phyloP scores from a whole-genome alignment of 441 rosid species.

The Syzygium syzygioides region DNA sequence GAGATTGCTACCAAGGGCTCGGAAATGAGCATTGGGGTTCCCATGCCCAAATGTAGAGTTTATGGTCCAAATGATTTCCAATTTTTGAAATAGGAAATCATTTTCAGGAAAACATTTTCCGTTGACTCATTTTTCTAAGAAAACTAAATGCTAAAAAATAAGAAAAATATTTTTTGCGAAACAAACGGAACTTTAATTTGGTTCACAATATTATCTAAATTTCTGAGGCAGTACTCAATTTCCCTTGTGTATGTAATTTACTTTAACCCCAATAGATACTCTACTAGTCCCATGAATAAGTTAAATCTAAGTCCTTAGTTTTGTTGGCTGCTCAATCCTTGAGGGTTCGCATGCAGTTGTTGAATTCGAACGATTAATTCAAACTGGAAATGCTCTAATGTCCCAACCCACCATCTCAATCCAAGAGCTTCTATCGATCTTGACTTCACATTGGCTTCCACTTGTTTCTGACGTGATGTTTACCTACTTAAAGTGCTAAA shows the following conservation, averaged over 20 bases:
- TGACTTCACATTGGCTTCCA: not conserved
- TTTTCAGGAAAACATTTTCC: too few relatives aligned
- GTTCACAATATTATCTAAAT: too few relatives aligned
- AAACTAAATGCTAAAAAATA: too few relatives aligned
- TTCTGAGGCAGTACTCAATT: not conserved
- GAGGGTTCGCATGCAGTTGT: not conserved
- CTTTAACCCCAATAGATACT: not conserved
- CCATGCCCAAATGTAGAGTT: too few relatives aligned
- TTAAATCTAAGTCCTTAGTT: not conserved
- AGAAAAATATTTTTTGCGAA: too few relatives aligned
- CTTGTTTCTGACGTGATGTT: not conserved
- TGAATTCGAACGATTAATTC: not conserved
- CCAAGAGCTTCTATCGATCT: not conserved
- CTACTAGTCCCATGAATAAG: not conserved
- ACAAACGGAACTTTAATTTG: too few relatives aligned
- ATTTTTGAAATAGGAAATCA: too few relatives aligned
- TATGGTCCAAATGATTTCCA: too few relatives aligned
- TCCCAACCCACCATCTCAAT: not conserved
- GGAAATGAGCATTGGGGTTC: too few relatives aligned
- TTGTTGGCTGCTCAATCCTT: not conserved
- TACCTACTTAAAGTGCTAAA: not conserved
- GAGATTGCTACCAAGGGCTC: too few relatives aligned
- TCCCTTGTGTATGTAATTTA: not conserved
- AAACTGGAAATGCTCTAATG: not conserved
- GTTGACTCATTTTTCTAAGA: too few relatives aligned